These are phyloP conservation scores for Peronospora belbahrii DNA, from an alignment of 352 stramenopile species.

Conservation along the genomic window DNA sequence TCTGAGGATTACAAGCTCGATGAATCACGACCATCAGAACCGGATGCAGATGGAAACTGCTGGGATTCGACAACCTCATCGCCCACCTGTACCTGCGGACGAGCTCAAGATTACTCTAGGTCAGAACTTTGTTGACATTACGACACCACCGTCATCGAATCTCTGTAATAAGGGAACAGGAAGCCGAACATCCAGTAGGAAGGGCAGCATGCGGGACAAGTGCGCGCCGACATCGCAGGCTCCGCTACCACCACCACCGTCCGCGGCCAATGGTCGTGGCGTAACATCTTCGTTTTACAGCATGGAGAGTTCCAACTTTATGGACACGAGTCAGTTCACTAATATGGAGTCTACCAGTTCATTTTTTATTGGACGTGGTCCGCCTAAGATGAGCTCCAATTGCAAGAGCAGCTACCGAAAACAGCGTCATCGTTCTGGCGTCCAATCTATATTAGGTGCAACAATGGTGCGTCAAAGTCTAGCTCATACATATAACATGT, in stretches of 20 bases:
- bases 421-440: constrained; percentile 40
- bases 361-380: constrained; percentile 24
- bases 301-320: constrained; percentile 40
- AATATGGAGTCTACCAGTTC: constrained; percentile 27
- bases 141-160: constrained; percentile 46
- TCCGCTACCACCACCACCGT: constrained; percentile 1
- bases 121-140: constrained; percentile 59
- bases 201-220: constrained; percentile 21
- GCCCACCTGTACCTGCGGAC: constrained; percentile 7
- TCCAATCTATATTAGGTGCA: constrained; percentile 60
- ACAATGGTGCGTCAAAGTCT: constrained; percentile 53
- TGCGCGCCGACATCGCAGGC: constrained; percentile 3
- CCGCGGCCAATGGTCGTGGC: not conserved
- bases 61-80: not conserved
- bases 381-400: constrained; percentile 21
- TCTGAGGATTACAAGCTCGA: too few relatives aligned
- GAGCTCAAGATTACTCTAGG: constrained; percentile 46
- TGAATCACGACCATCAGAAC: constrained; percentile 37
- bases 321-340: constrained; percentile 53
- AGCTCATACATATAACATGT: constrained; percentile 37
- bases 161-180: constrained; percentile 4
- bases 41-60: constrained; percentile 16
- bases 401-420: constrained; percentile 21
- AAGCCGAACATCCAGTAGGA: constrained; percentile 1
- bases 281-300: constrained; percentile 23